A percentile compares a stretch with the other conserved stretches of the same genome.
Conservation (phyloP, 257 asterid species). For the Verbascum thapsus region DNA sequence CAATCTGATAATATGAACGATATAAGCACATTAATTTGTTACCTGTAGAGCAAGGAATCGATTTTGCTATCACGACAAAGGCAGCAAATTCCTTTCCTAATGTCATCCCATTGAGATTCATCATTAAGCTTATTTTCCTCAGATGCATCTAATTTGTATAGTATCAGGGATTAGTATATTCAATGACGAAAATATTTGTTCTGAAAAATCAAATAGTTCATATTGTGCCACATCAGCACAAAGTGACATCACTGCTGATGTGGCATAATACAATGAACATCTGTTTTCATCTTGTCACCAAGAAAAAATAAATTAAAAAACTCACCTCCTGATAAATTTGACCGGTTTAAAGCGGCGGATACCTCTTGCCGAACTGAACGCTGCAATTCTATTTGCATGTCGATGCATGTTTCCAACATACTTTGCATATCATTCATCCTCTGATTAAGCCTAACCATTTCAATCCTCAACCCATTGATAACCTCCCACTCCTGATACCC, state of each 20-base stretch:
- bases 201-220: not conserved
- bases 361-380: constrained; percentile 72
- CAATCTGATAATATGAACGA: no score
- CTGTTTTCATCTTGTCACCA: not conserved
- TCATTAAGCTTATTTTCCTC: constrained; percentile 33
- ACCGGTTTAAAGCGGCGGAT: constrained; percentile 75
- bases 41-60: constrained; percentile 82
- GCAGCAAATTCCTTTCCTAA: constrained; percentile 77
- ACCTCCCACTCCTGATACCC: constrained; percentile 65
- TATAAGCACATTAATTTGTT: not conserved
- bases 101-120: constrained; percentile 58
- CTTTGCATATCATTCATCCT: constrained; percentile 79
- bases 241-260: not conserved
- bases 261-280: not conserved
- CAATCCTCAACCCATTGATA: constrained; percentile 68
- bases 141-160: constrained; percentile 33
- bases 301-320: not conserved
- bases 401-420: constrained; percentile 88
- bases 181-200: no score
- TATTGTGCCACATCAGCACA: no score
- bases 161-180: constrained; percentile 6
- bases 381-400: constrained; percentile 82
- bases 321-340: constrained; percentile 55
- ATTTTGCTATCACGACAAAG: constrained; percentile 51
- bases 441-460: constrained; percentile 79